phyloP scores from a whole-genome alignment of 2,329 filamentous ascomycete species.

The Fusarium concolor region DNA sequence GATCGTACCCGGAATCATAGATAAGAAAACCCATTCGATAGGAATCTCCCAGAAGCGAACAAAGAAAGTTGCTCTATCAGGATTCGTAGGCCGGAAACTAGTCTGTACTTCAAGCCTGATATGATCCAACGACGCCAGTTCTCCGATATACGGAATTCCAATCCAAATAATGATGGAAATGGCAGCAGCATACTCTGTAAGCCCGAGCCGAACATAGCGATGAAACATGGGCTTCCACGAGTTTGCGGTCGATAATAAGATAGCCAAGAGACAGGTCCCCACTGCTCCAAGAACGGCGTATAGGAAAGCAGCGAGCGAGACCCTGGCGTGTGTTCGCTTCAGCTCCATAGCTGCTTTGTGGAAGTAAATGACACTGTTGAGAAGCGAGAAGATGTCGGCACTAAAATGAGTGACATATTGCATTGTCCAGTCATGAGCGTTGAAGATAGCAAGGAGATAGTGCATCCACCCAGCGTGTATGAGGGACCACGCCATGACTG shows the following conservation, averaged over 20 bases:
- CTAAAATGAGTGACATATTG: constrained; percentile 75
- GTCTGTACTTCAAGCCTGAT: constrained; percentile 67
- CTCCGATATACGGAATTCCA: constrained; percentile 70
- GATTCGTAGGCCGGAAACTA: constrained; percentile 67
- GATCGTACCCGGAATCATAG: constrained; percentile 71
- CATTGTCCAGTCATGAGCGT: constrained; percentile 78
- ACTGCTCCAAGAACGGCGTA: constrained; percentile 73
- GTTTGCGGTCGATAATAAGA: constrained; percentile 70
- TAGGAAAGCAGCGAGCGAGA: constrained; percentile 72
- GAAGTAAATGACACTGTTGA: constrained; percentile 77
- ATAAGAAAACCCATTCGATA: constrained; percentile 68
- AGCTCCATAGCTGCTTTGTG: constrained; percentile 75
- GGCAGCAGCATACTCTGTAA: constrained; percentile 73
- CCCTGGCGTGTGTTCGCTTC: constrained; percentile 65
- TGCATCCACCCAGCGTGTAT: constrained; percentile 76
- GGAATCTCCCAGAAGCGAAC: constrained; percentile 73
- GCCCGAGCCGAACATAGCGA: constrained; percentile 68
- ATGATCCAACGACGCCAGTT: constrained; percentile 68
- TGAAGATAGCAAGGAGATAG: constrained; percentile 71
- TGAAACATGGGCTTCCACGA: constrained; percentile 72
- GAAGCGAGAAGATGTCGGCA: constrained; percentile 73
- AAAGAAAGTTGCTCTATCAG: constrained; percentile 66
- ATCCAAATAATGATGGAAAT: constrained; percentile 76
- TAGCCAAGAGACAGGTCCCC: constrained; percentile 72
- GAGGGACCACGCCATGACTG: constrained; percentile 75